phyloP scores from a whole-genome alignment of 805 yeast species.

The Priceomyces fermenticarens region DNA sequence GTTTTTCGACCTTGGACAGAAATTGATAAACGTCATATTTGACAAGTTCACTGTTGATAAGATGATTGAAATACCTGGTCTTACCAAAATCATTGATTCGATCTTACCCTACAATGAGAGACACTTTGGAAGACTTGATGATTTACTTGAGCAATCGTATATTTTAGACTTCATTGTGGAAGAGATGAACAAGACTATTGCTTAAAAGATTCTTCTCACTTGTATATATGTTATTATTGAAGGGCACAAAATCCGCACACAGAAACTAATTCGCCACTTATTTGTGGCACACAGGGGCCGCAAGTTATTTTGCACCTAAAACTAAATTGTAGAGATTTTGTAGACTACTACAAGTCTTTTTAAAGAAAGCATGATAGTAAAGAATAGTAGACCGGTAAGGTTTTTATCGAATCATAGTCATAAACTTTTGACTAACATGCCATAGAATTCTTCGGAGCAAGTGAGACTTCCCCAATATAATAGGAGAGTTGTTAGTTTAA shows the following conservation, averaged over 20 bases:
- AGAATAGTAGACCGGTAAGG: too few species aligned
- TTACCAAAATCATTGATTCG: conserved; percentile 66
- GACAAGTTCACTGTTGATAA: conserved; percentile 51
- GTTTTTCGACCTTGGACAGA: conserved; percentile 78
- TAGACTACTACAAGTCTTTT: too few species aligned
- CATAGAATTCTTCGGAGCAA: conserved; percentile 12
- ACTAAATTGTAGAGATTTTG: too few species aligned
- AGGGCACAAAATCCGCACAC: not conserved
- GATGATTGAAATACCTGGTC: conserved; percentile 62
- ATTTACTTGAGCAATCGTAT: conserved; percentile 79
- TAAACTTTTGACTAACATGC: too few species aligned
- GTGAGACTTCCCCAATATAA: conserved; percentile 18
- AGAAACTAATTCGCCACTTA: not conserved
- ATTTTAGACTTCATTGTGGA: conserved; percentile 79
- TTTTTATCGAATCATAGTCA: too few species aligned
- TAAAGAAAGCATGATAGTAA: too few species aligned
- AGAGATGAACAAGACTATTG: conserved; percentile 53
- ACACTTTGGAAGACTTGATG: conserved; percentile 75
- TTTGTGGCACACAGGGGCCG: not conserved
- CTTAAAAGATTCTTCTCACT: not conserved
- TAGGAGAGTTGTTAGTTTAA: conserved; percentile 20
- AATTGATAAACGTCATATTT: conserved; percentile 64
- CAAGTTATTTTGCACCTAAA: too few species aligned
- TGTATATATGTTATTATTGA: not conserved
- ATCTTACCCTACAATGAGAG: conserved; percentile 86